Evolutionary conservation across 257 asterid species (phyloP).

Genomic region (Dorcoceras hygrometricum): DNA sequence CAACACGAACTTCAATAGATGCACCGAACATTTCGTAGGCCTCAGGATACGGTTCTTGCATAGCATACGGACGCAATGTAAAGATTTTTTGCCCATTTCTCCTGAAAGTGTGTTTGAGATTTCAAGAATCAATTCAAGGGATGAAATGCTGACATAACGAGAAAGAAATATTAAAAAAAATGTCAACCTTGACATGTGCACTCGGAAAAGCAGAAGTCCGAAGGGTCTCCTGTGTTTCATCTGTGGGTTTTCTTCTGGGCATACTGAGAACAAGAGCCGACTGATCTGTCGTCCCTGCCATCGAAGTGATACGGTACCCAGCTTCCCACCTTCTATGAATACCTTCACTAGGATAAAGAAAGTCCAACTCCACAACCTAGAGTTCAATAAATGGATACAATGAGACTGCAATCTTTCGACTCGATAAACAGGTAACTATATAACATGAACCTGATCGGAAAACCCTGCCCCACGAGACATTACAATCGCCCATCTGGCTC

Average conservation of each 20-base stretch:
- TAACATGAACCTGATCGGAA: slow-evolving; percentile 49
- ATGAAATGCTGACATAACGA: not conserved
- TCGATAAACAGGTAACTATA: not conserved
- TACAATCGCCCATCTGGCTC: slow-evolving; percentile 61
- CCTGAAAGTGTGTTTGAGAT: slow-evolving; percentile 32
- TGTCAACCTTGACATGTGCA: slow-evolving; percentile 52
- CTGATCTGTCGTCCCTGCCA: slow-evolving; percentile 68
- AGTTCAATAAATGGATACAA: slow-evolving; percentile 7
- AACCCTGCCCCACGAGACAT: slow-evolving; percentile 79
- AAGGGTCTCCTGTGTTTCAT: slow-evolving; percentile 62
- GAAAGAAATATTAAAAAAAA: not conserved
- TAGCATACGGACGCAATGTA: slow-evolving; percentile 42
- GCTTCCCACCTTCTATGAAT: slow-evolving; percentile 66
- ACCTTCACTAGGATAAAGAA: slow-evolving; percentile 79
- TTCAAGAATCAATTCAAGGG: slow-evolving; percentile 14
- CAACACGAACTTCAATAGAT: slow-evolving; percentile 5
- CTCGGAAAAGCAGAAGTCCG: slow-evolving; percentile 61
- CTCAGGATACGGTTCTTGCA: slow-evolving; percentile 41
- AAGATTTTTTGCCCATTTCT: slow-evolving; percentile 42
- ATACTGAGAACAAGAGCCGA: slow-evolving; percentile 64
- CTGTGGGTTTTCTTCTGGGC: slow-evolving; percentile 47
- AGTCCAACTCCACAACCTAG: slow-evolving; percentile 73
- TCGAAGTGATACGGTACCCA: slow-evolving; percentile 66
- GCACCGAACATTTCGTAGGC: not conserved
- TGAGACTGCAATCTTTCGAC: not conserved